A percentile compares a stretch with the other conserved stretches of the same genome.
These are phyloP conservation scores for Camptophora hylomeconis DNA, from an alignment of 2,329 filamentous ascomycete species.

Conservation along the genomic window DNA sequence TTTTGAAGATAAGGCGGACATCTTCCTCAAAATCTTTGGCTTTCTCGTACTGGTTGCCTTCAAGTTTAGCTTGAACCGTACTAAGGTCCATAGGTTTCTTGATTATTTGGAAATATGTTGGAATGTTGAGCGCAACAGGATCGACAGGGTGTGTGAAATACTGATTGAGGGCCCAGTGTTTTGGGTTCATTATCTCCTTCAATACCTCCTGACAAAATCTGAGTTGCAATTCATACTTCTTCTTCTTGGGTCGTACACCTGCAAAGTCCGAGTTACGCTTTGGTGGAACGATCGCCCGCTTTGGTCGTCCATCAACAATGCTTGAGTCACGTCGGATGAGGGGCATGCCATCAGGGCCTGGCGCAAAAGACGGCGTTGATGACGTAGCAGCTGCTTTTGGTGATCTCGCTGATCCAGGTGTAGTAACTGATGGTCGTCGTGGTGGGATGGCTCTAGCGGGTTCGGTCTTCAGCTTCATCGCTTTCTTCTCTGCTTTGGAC, in stretches of 20 bases:
- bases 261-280: slow-evolving; percentile 88
- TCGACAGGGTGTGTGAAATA: slow-evolving; percentile 80
- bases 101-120: slow-evolving; percentile 82
- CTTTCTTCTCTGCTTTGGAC: slow-evolving; percentile 49
- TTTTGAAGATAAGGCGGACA: slow-evolving; percentile 69
- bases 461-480: slow-evolving; percentile 26
- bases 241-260: slow-evolving; percentile 69
- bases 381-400: slow-evolving; percentile 31
- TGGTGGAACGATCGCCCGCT: slow-evolving; percentile 85
- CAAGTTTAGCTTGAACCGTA: slow-evolving; percentile 68
- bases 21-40: slow-evolving; percentile 79
- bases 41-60: slow-evolving; percentile 63
- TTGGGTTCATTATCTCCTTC: slow-evolving; percentile 62
- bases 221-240: slow-evolving; percentile 78
- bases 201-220: slow-evolving; percentile 79
- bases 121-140: slow-evolving; percentile 85
- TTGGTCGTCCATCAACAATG: slow-evolving; percentile 66
- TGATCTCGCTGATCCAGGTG: slow-evolving; percentile 31
- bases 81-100: slow-evolving; percentile 93
- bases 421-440: slow-evolving; percentile 35
- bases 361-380: slow-evolving; percentile 52
- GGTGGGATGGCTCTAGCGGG: slow-evolving; percentile 30
- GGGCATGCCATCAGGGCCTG: slow-evolving; percentile 65
- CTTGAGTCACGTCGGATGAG: slow-evolving; percentile 76
- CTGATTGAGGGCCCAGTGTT: slow-evolving; percentile 53